Conservation (phyloP, 179 eudicot species). For the Spergularia azorica region DNA sequence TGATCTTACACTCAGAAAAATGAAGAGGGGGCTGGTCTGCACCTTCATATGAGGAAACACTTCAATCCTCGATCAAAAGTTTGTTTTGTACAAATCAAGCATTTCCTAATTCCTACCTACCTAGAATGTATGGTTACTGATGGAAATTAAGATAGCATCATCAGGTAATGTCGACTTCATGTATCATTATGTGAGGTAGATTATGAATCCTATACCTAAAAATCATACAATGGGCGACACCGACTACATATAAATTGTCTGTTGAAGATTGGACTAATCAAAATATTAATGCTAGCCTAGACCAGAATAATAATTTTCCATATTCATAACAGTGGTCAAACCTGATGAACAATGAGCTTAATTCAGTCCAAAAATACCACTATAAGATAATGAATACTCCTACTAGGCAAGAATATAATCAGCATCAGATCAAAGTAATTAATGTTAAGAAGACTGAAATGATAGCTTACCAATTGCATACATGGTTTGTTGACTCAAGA, state of each 20-base stretch:
- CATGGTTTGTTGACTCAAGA: constrained; percentile 80
- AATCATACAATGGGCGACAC: too few relatives aligned
- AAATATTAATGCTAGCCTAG: too few relatives aligned
- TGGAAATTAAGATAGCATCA: background rate
- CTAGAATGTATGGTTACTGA: background rate
- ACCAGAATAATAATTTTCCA: too few relatives aligned
- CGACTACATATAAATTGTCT: too few relatives aligned
- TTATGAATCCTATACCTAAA: background rate
- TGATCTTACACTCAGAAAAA: too few relatives aligned
- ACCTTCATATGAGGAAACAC: constrained; percentile 11
- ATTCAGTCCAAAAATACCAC: background rate
- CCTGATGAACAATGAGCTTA: background rate
- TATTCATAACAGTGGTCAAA: too few relatives aligned
- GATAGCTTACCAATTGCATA: constrained; percentile 80
- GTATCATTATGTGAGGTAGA: background rate
- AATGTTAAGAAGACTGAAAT: constrained; percentile 3
- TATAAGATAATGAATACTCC: background rate
- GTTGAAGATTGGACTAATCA: too few relatives aligned
- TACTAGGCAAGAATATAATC: background rate
- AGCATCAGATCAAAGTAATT: constrained; percentile 7
- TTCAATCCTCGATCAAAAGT: background rate
- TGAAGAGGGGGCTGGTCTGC: too few relatives aligned
- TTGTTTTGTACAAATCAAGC: background rate
- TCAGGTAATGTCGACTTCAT: background rate
- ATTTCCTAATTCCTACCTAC: background rate